phyloP scores from a whole-genome alignment of 345 rosid genomes.

The Boechera retrofracta region DNA sequence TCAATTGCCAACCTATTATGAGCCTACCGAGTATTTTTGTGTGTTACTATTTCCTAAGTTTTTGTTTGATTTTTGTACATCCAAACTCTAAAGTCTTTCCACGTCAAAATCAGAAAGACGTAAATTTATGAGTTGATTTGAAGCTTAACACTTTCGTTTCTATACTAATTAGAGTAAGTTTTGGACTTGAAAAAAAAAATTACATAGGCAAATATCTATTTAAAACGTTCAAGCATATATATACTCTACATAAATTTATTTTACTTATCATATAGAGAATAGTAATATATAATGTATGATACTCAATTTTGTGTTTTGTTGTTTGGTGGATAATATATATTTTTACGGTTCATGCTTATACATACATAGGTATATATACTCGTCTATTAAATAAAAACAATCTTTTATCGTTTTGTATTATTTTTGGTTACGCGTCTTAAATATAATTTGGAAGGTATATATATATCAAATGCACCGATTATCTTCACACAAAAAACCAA shows the following conservation, averaged over 20 bases:
- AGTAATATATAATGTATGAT: background rate
- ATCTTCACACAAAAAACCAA: slow-evolving; percentile 28
- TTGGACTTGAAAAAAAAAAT: background rate
- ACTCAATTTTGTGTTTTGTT: background rate
- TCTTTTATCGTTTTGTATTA: background rate
- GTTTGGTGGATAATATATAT: background rate
- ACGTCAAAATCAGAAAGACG: background rate
- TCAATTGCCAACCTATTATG: no score
- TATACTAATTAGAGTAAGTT: background rate
- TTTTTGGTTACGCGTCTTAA: slow-evolving; percentile 12
- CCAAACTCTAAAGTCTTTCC: background rate
- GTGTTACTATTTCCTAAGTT: background rate
- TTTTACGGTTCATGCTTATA: background rate
- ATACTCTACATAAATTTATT: background rate
- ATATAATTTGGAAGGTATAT: background rate
- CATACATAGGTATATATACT: background rate
- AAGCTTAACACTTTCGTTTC: background rate
- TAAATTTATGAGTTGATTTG: no score
- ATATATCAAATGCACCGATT: slow-evolving; percentile 4
- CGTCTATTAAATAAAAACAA: background rate
- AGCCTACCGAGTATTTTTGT: no score
- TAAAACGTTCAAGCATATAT: background rate
- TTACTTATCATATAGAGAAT: background rate
- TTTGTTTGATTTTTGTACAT: background rate
- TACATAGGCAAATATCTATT: background rate